phyloP scores from a whole-genome alignment of 2,329 filamentous ascomycete genomes.

The Leptodontidium sp. region DNA sequence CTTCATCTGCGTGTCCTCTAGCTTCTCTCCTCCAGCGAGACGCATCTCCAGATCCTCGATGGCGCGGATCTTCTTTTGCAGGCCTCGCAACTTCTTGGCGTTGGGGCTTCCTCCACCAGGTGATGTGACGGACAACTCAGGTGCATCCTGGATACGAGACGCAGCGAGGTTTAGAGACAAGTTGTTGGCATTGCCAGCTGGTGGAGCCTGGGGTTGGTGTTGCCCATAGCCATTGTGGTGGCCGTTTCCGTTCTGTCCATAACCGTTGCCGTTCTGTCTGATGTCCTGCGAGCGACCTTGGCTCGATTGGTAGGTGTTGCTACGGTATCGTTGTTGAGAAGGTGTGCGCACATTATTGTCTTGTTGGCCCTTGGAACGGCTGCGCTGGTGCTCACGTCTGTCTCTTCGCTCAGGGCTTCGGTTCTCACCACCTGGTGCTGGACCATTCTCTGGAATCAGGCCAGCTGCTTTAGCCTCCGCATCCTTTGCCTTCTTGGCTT shows the following conservation, averaged over 20 bases:
- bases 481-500: constrained; percentile 90
- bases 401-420: constrained; percentile 56
- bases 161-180: constrained; percentile 44
- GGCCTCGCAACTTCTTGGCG: constrained; percentile 92
- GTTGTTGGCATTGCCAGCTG: constrained; percentile 45
- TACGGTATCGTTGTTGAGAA: constrained; percentile 59
- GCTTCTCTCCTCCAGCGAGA: constrained; percentile 90
- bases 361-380: constrained; percentile 55
- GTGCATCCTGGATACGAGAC: constrained; percentile 42
- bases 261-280: constrained; percentile 40
- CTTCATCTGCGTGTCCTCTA: constrained; percentile 98
- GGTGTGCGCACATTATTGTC: constrained; percentile 51
- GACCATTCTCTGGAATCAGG: constrained; percentile 45
- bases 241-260: constrained; percentile 44
- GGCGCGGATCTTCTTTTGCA: constrained; percentile 96
- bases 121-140: constrained; percentile 61
- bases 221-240: constrained; percentile 36
- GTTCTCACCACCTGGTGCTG: constrained; percentile 40
- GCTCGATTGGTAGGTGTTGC: constrained; percentile 54
- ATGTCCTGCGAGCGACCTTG: constrained; percentile 15
- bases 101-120: constrained; percentile 70
- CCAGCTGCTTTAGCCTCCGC: constrained; percentile 67
- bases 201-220: constrained; percentile 26
- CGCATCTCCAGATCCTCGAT: constrained; percentile 99
- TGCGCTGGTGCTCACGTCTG: constrained; percentile 61